These are phyloP conservation scores for Podaxis sp. DNA, from an alignment of 768 basidiomycete species.

Conservation along the genomic window DNA sequence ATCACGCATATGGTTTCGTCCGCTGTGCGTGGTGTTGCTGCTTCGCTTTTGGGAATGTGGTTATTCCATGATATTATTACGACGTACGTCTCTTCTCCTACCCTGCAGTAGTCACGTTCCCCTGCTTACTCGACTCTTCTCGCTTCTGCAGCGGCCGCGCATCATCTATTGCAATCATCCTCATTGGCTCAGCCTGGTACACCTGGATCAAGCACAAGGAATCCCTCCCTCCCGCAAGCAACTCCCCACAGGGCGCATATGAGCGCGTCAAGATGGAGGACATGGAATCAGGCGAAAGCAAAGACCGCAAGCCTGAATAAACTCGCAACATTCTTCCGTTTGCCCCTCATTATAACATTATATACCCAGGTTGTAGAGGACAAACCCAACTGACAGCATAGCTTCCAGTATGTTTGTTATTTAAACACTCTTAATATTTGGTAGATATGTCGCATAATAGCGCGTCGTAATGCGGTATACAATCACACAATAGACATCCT, in stretches of 20 bases:
- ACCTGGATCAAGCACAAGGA: constrained; percentile 87
- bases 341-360: neutral
- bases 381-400: neutral
- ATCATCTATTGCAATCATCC: constrained; percentile 77
- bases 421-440: neutral
- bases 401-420: too few species aligned
- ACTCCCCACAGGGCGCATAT: constrained; percentile 36
- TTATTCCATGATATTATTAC: constrained; percentile 82
- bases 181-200: constrained; percentile 80
- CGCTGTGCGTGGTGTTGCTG: constrained; percentile 91
- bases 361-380: neutral
- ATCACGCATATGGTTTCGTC: constrained; percentile 98
- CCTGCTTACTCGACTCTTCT: constrained; percentile 1
- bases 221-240: constrained; percentile 35
- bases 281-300: constrained; percentile 47
- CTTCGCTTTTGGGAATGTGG: constrained; percentile 80
- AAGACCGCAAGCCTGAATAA: constrained; percentile 13
- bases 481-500: neutral
- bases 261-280: constrained; percentile 67
- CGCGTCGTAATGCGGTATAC: neutral
- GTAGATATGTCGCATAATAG: constrained; percentile 2
- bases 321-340: neutral
- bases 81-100: constrained; percentile 43
- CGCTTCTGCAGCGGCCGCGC: constrained; percentile 62
- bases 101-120: neutral